Evolutionary conservation across 768 basidiomycete species (phyloP), one percentile per base, ranked within the genome.

Genomic region (Holtermanniella nyarrowii): DNA sequence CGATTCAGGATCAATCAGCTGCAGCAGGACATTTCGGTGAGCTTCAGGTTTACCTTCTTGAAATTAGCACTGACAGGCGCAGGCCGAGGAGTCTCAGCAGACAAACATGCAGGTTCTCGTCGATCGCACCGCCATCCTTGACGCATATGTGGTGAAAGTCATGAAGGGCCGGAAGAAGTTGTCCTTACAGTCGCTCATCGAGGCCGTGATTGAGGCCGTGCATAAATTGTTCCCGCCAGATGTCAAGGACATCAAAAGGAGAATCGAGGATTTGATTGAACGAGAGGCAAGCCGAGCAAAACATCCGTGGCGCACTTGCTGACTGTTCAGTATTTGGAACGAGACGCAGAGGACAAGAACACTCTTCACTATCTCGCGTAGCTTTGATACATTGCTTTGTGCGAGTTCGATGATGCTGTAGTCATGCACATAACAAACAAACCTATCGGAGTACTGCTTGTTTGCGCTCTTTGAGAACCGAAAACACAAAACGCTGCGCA

Each of bases 1-100:
- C 86, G 83, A 60, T 79, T 99, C 39, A 87, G 87, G 71, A 91
- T 97, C 74, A 93, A 90, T 65, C 86, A 90, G 20, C 93, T 99
- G 45, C 95, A 96, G 70, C 85, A 83, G 14, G 90, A 90, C 66
- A 85, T 91, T 59, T 82, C 88, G 55, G 88, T 91, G 64, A 54
- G 84, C 73, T 11, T 5, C 5, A 46, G 20, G 41, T n/a, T 26
- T 43, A 18, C n/a, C 18, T 27, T 41, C 13, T 27, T 18, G 12
- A 42, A 14, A 14, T 39, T 41, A 21, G n/a, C 41, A 23, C 22
- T 11, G 20, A 7, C 23, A 24, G 41, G 12, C 21, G n/a, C 58
- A 89, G 88, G 78, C 80, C 27, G 91, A 96, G 65, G 95, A 99
- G 73, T 80, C 83, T 20, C 78, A 79, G 53, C 79, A 81, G 50